phyloP scores from a whole-genome alignment of 768 basidiomycete genomes.

The Artomyces pyxidatus region DNA sequence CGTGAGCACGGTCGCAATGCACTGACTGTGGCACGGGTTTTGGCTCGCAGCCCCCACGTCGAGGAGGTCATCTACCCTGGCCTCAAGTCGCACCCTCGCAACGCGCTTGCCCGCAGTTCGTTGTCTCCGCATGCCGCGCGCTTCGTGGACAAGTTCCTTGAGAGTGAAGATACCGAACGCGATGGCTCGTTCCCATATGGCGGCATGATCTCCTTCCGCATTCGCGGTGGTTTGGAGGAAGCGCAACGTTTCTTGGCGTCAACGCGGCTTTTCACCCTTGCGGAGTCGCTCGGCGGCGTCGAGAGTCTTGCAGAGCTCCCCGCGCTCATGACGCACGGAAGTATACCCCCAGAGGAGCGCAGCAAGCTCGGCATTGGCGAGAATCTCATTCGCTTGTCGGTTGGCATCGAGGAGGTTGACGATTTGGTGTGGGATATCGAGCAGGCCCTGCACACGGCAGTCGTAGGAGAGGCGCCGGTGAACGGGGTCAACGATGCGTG shows the following conservation, averaged over 20 bases:
- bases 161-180: conserved; percentile 22
- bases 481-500: background rate
- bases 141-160: conserved; percentile 42
- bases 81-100: conserved; percentile 53
- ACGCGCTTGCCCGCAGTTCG: conserved; percentile 54
- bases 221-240: conserved; percentile 40
- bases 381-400: conserved; percentile 69
- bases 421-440: conserved; percentile 72
- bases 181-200: conserved; percentile 74
- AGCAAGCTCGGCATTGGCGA: conserved; percentile 68
- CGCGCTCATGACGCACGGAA: conserved; percentile 82
- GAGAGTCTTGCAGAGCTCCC: conserved; percentile 89
- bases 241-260: conserved; percentile 63
- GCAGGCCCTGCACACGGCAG: conserved; percentile 48
- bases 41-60: conserved; percentile 51
- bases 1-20: conserved; percentile 82
- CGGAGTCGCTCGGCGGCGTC: conserved; percentile 87
- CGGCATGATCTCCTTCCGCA: conserved; percentile 78
- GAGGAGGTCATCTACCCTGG: conserved; percentile 85
- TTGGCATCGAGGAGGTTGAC: conserved; percentile 82
- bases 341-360: conserved; percentile 62
- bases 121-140: conserved; percentile 61
- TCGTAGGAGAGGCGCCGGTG: conserved; percentile 3
- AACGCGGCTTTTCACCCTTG: conserved; percentile 66
- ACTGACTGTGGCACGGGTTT: conserved; percentile 57